Conservation (phyloP, 768 basidiomycete genomes). For the Tricholoma sp. region DNA sequence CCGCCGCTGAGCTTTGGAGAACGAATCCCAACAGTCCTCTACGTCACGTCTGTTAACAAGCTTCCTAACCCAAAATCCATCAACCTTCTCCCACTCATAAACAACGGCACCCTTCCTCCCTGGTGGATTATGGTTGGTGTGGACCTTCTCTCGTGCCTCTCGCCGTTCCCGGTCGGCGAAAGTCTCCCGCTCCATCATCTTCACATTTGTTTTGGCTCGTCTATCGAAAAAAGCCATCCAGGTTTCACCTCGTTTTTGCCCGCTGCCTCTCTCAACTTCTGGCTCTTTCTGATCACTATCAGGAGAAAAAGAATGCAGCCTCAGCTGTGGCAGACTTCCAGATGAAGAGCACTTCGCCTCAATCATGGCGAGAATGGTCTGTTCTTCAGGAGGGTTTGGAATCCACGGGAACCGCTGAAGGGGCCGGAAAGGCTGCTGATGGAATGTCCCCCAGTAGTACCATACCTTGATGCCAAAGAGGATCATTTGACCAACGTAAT, state of each 20-base stretch:
- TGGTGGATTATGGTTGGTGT: not conserved
- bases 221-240: not conserved
- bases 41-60: not conserved
- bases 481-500: not conserved
- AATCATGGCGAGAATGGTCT: not conserved
- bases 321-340: not conserved
- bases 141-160: not conserved
- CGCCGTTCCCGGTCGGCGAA: not conserved
- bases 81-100: not conserved
- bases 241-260: not conserved
- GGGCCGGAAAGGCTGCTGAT: not conserved
- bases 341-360: not conserved
- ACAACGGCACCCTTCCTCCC: not conserved
- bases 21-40: not conserved
- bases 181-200: not conserved
- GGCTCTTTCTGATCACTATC: not conserved
- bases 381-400: not conserved
- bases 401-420: not conserved
- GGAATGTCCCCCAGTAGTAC: not conserved
- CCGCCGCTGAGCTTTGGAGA: not conserved
- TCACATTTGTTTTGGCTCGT: not conserved
- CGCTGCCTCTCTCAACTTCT: not conserved
- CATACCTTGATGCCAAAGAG: not conserved
- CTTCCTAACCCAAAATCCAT: conserved; percentile 1
- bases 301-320: not conserved